phyloP scores from a whole-genome alignment of 352 stramenopile species.

The Phytophthora pinifolia region DNA sequence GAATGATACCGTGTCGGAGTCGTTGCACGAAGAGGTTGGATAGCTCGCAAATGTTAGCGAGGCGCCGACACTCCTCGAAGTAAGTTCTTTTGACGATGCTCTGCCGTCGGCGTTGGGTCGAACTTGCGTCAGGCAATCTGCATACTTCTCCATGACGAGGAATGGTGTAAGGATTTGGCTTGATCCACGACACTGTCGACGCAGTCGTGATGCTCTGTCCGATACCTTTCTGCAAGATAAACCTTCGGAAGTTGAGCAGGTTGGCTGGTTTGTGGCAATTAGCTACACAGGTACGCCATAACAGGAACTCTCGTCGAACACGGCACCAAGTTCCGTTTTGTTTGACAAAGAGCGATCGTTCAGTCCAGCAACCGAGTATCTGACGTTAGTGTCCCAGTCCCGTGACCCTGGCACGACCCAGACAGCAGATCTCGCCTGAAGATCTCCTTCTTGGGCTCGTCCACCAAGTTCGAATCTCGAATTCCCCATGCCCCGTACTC shows the following conservation, averaged over 20 bases:
- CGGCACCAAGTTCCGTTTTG: not conserved
- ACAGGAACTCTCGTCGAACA: constrained; percentile 9
- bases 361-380: constrained; percentile 6
- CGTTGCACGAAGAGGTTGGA: constrained; percentile 1
- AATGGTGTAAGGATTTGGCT: no score
- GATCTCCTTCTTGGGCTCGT: no score
- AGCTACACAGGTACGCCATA: not conserved
- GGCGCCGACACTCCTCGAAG: constrained; percentile 6
- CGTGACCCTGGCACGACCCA: constrained; percentile 1
- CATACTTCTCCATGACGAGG: constrained; percentile 2
- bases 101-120: constrained; percentile 6
- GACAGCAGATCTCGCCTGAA: not conserved
- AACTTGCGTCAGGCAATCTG: constrained; percentile 3
- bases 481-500: no score
- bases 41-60: constrained; percentile 14
- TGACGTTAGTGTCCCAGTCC: no score
- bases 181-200: not conserved
- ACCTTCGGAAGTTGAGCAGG: not conserved
- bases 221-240: not conserved
- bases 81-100: not conserved
- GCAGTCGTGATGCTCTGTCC: not conserved
- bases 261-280: constrained; percentile 6
- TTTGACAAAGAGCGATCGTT: not conserved
- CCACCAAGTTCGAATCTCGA: no score
- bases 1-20: constrained; percentile 6